phyloP scores from a whole-genome alignment of 2,329 filamentous ascomycete species.

The Ilyonectria robusta region DNA sequence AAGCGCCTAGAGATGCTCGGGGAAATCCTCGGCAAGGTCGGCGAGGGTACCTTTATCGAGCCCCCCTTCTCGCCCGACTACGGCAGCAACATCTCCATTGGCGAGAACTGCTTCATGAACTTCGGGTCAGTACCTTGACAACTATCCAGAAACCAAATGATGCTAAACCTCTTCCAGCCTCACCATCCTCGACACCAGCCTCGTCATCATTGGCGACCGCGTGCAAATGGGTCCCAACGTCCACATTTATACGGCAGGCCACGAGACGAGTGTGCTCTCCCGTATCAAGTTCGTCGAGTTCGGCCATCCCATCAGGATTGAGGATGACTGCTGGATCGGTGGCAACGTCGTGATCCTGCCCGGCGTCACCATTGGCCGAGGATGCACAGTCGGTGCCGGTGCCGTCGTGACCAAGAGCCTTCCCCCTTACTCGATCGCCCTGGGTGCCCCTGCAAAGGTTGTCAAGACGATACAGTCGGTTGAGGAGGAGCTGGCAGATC shows the following conservation, averaged over 20 bases:
- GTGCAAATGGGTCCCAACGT: constrained; percentile 82
- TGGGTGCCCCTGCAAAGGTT: constrained; percentile 63
- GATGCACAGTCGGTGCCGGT: constrained; percentile 64
- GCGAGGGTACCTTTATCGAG: constrained; percentile 67
- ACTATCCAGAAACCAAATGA: neutral
- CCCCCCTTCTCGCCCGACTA: constrained; percentile 75
- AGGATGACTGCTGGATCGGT: constrained; percentile 70
- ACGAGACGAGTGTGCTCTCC: constrained; percentile 74
- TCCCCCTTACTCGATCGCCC: constrained; percentile 62
- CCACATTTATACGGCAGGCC: constrained; percentile 76
- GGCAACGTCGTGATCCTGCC: constrained; percentile 64
- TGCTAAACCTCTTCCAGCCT: constrained; percentile 49
- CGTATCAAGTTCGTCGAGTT: constrained; percentile 64
- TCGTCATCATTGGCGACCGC: constrained; percentile 78
- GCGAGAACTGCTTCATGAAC: constrained; percentile 75
- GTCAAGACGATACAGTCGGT: constrained; percentile 61
- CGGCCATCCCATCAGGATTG: constrained; percentile 62
- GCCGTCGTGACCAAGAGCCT: constrained; percentile 65
- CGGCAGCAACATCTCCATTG: constrained; percentile 74
- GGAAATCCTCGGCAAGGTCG: constrained; percentile 40
- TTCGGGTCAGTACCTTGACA: constrained; percentile 49
- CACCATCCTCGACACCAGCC: constrained; percentile 80
- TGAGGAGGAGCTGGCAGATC: constrained; percentile 47
- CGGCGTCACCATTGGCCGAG: constrained; percentile 66
- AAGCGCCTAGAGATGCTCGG: constrained; percentile 29